Base-by-base conservation (phyloP, 305 asterid species). In the Plantago coronopus region DNA sequence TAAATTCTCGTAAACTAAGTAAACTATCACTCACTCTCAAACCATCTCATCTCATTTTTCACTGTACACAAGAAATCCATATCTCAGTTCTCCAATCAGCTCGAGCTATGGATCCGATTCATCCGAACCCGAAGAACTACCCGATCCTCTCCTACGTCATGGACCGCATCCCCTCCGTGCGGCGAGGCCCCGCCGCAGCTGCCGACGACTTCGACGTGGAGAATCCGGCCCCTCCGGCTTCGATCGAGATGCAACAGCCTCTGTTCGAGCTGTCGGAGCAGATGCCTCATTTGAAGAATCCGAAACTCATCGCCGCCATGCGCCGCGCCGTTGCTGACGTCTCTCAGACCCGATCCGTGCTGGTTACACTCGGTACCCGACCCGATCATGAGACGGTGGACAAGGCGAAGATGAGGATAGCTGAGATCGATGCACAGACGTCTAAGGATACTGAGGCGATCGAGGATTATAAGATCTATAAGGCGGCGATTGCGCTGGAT, bases 301-400 rank as follows among this genome's bases (percentile, higher is more conserved):
- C 82, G 15, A 74, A 83, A 4, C 76, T 93, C 74, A 49, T 85
- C 50, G 37, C 82, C 61, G 82, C 80, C 22, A 93, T 93, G 97
- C 87, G 83, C 31, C 45, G 64, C 15, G 95, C 96, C 59, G 96
- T 85, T 17, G 68, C 70, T 37, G 97, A 89, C 59, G 90, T 93
- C 44, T 76, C 84, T 43, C 94, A 85, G 66, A 72, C 94, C 66
- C 87, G 99, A 69, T 79, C 91, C 23, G 66, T 76, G 46, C 81
- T 93, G 67, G 73, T 59, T 54, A 62, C 80, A 55, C 81, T 93
- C 2, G 99, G 97, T 0, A 81, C 76, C 63, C 85, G 95, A 5
- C 97, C 99, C 57, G 96, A 85, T 73, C 99, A 89, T 72, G 99
- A 93, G 85, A 54, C 83, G 9, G 83, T 93, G 20, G 99, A 93